Percentiles rank a stretch among this genome's conserved stretches.
Evolutionary conservation across 495 filamentous ascomycete genomes (phyloP).

Genomic region (Tuber magnatum): DNA sequence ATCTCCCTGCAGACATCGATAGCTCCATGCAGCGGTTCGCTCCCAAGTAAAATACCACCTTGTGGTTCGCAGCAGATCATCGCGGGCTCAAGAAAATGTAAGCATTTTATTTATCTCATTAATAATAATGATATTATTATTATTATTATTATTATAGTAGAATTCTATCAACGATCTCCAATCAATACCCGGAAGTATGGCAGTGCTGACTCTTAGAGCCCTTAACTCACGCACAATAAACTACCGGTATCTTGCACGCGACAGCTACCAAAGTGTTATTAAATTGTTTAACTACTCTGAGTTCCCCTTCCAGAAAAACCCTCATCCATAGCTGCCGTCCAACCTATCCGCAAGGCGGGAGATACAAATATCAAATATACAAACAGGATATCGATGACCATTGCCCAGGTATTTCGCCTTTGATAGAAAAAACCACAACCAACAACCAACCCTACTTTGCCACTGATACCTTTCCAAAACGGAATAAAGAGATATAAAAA

Average conservation of each 20-base stretch:
- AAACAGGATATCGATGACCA: neutral
- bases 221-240: neutral
- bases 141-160: no score
- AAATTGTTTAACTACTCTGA: constrained; percentile 1
- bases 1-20: constrained; percentile 4
- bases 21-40: neutral
- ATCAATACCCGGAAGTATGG: neutral
- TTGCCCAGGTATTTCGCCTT: constrained; percentile 1
- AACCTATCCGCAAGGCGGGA: neutral
- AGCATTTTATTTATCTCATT: neutral
- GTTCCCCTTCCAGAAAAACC: neutral
- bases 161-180: neutral
- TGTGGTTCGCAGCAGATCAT: neutral
- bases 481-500: neutral
- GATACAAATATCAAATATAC: neutral
- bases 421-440: neutral
- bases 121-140: neutral
- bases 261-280: neutral
- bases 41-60: neutral
- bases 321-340: neutral
- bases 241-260: neutral
- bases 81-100: neutral
- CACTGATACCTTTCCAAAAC: neutral
- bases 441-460: neutral
- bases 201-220: neutral